Percentiles rank a stretch among this genome's conserved stretches.
These are phyloP conservation scores for Puya raimondii DNA, from an alignment of 176 grass and related monocot species.

Conservation along the genomic window DNA sequence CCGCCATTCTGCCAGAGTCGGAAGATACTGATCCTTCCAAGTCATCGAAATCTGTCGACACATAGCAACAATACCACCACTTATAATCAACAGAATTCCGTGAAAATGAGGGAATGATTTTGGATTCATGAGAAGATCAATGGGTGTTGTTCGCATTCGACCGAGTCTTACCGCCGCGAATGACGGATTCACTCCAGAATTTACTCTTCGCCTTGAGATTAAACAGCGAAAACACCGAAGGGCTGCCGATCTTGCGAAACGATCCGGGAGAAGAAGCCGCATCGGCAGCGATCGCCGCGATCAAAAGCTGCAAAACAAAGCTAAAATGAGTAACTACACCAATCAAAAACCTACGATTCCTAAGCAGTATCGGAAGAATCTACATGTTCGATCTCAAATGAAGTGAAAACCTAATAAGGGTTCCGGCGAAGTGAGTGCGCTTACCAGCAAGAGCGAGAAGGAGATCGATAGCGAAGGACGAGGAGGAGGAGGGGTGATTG, in stretches of 20 bases:
- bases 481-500: too few relatives aligned
- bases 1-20: slow-evolving; percentile 36
- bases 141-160: background rate
- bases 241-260: background rate
- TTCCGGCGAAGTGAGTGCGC: too few relatives aligned
- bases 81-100: too few relatives aligned
- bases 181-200: slow-evolving; percentile 89
- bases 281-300: background rate
- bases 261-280: background rate
- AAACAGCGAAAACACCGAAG: slow-evolving; percentile 86
- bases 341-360: too few relatives aligned
- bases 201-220: slow-evolving; percentile 75
- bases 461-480: too few relatives aligned
- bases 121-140: background rate
- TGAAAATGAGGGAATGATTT: too few relatives aligned
- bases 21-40: slow-evolving; percentile 49
- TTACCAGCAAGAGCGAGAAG: too few relatives aligned
- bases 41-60: slow-evolving; percentile 77
- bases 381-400: too few relatives aligned
- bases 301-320: background rate
- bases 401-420: too few relatives aligned
- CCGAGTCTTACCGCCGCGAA: slow-evolving; percentile 48
- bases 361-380: too few relatives aligned
- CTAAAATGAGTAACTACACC: too few relatives aligned
- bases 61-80: background rate